phyloP scores from a whole-genome alignment of 768 basidiomycete genomes.

The Leccinum olivaceopallidum region DNA sequence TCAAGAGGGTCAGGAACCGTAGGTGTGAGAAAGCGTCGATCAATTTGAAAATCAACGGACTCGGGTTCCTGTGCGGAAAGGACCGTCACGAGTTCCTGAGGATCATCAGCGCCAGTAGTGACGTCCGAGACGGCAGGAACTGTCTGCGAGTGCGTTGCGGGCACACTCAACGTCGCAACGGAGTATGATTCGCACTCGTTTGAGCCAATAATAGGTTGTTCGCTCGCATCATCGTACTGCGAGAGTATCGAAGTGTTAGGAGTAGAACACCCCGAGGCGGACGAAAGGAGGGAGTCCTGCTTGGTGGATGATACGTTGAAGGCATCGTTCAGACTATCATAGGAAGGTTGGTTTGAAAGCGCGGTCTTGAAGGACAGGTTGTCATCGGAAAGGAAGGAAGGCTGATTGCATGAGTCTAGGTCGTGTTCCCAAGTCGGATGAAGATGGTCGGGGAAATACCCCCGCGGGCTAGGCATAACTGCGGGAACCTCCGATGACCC shows the following conservation, averaged over 20 bases:
- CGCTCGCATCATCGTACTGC: constrained; percentile 15
- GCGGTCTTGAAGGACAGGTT: constrained; percentile 25
- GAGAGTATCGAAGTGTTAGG: constrained; percentile 28
- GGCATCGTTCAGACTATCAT: constrained; percentile 19
- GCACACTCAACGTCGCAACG: not conserved
- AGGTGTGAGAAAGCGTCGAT: not conserved
- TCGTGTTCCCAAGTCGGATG: constrained; percentile 10
- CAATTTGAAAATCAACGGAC: not conserved
- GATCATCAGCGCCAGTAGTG: not conserved
- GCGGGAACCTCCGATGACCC: not conserved
- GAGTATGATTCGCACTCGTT: not conserved
- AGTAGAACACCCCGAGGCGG: constrained; percentile 21
- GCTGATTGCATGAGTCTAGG: constrained; percentile 14
- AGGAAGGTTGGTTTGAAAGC: constrained; percentile 26
- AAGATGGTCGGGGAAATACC: constrained; percentile 6
- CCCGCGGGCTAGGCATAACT: not conserved
- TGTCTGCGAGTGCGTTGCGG: not conserved
- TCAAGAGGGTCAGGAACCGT: not conserved
- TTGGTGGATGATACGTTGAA: constrained; percentile 18
- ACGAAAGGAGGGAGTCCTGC: constrained; percentile 22
- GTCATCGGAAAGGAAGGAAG: constrained; percentile 22
- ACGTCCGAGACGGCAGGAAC: not conserved
- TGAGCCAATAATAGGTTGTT: not conserved
- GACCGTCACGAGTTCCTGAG: not conserved
- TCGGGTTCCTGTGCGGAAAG: not conserved